Percentiles rank a stretch among this genome's conserved stretches.
Evolutionary conservation across 2,329 filamentous ascomycete species (phyloP).

Genomic region (Pseudocercospora crystallina): DNA sequence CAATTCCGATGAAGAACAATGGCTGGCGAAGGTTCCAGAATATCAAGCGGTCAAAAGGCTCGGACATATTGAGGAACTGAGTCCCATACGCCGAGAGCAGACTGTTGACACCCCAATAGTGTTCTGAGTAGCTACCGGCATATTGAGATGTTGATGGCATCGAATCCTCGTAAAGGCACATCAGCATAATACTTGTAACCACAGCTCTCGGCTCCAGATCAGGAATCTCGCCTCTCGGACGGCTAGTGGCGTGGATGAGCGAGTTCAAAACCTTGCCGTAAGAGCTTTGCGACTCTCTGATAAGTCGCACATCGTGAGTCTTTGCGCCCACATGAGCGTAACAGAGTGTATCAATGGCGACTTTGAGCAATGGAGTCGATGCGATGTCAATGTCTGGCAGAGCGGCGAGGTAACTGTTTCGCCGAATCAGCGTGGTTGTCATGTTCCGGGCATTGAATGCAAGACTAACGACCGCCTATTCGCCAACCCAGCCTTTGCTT

Average conservation of each 20-base stretch:
- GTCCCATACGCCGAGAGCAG: conserved; percentile 10
- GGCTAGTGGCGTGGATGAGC: conserved; percentile 4
- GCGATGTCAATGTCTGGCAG: conserved; percentile 13
- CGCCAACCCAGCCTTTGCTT: conserved; percentile 11
- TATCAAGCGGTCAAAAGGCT: conserved; percentile 15
- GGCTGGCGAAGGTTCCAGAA: conserved; percentile 14
- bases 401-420: conserved; percentile 3
- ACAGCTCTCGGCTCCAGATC: conserved; percentile 10
- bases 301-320: conserved; percentile 7
- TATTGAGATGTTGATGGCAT: conserved; percentile 7
- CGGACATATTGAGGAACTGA: conserved; percentile 7
- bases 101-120: conserved; percentile 13
- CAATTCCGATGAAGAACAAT: conserved; percentile 13
- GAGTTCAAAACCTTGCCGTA: conserved; percentile 10
- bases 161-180: conserved; percentile 14
- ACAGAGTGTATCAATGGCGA: conserved; percentile 11
- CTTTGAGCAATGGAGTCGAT: conserved; percentile 5
- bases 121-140: conserved; percentile 4
- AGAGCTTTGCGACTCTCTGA: conserved; percentile 7
- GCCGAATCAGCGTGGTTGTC: no score
- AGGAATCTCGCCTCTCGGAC: not conserved
- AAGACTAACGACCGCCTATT: conserved; percentile 3
- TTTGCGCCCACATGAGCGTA: conserved; percentile 12
- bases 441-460: no score
- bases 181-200: conserved; percentile 14